These are phyloP conservation scores for Euphorbia celastroides DNA, from an alignment of 441 rosid species.

Conservation along the genomic window DNA sequence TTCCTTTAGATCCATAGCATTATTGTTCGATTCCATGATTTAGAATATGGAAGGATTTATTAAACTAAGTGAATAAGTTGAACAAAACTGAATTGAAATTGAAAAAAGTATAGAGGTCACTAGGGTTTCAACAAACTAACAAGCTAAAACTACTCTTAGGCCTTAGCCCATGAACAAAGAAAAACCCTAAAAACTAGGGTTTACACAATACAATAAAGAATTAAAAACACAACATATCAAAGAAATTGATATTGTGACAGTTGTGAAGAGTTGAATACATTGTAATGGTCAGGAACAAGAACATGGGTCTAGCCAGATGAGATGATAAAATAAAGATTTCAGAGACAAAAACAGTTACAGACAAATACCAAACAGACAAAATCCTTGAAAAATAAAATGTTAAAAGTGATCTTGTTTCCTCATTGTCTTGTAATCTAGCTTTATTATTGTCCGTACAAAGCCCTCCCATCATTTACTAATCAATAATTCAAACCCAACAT, in stretches of 20 bases:
- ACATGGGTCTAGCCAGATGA: too few relatives aligned
- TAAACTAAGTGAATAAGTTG: too few relatives aligned
- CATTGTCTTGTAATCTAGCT: slow-evolving; percentile 26
- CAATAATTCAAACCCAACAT: slow-evolving; percentile 18
- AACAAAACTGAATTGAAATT: too few relatives aligned
- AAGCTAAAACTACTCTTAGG: not conserved
- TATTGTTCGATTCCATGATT: too few relatives aligned
- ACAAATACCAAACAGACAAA: slow-evolving; percentile 49
- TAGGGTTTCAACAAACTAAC: too few relatives aligned
- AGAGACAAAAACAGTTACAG: slow-evolving; percentile 25
- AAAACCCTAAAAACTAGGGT: not conserved
- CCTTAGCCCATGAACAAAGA: too few relatives aligned
- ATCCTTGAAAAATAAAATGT: slow-evolving; percentile 38
- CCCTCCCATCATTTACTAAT: slow-evolving; percentile 29
- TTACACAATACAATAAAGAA: not conserved
- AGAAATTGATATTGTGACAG: not conserved
- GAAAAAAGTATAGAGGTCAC: too few relatives aligned
- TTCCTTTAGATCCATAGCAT: too few relatives aligned
- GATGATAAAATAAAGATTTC: slow-evolving; percentile 22
- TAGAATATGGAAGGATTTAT: too few relatives aligned
- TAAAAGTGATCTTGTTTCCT: slow-evolving; percentile 53
- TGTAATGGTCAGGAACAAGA: slow-evolving; percentile 11
- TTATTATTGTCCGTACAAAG: slow-evolving; percentile 31
- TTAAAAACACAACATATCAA: not conserved
- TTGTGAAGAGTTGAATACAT: not conserved